Base-by-base conservation (phyloP, 805 yeast genomes). In the Metschnikowia koreensis region DNA sequence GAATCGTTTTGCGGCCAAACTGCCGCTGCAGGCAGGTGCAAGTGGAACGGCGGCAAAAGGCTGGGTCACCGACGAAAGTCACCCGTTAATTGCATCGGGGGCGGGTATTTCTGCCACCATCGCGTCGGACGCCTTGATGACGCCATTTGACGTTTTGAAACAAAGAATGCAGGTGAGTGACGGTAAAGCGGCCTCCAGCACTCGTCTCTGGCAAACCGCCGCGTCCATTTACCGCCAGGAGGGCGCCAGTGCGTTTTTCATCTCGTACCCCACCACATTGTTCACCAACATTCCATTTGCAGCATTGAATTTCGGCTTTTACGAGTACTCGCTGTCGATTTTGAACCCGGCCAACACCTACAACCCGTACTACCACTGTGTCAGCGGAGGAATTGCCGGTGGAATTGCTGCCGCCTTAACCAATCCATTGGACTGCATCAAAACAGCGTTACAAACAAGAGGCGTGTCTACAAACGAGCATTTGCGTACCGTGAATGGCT, bases 61-160 rank as follows among this genome's bases (percentile, higher is more conserved):
- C 46, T 68, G 79, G 37, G 82, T 81, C 55, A 81, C 86, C 29
- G 82, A 79, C 63, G 84, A 79, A 60, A 82, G 83, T 63, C 93
- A 89, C 64, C 94, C 97, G 17, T 61, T 87, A 37, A 86, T 89
- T 58, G 93, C 97, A 6, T 86, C 96, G 16, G 63, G 84, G 26
- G 92, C 97, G 12, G 99, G 98, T 55, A 87, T 91, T 10, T 84
- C 88, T 9, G 98, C 97, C 15, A 93, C 97, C 3, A 82, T 83
- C n/a, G 88, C 94, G 1, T 85, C 93, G 3, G 98, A 93, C 69
- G 97, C 97, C 1, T 76, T 94, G 59, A 93, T 93, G 98, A 93
- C 94, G 56, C 99, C 99, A 31, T 93, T 93, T 64, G 99, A 93
- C 65, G 96, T 93, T 28, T 74, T 94, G 51, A 93, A 93, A 67